phyloP scores from a whole-genome alignment of 2,329 filamentous ascomycete genomes.

The Pyrenophora teres region DNA sequence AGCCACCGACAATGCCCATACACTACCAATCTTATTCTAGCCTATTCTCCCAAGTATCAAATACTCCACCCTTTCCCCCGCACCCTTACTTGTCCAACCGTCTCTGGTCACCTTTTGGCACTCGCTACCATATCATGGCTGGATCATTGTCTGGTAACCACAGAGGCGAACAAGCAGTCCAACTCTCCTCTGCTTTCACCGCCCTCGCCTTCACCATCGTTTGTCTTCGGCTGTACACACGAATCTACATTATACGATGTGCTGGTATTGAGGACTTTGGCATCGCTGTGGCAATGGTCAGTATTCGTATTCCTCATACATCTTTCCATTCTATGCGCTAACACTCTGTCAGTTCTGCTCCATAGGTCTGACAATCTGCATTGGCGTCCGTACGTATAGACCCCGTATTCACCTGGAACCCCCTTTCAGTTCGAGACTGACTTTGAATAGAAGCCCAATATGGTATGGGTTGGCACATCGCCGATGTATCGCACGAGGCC shows the following conservation, averaged over 20 bases:
- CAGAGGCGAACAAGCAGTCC: conserved; percentile 30
- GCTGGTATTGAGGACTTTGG: conserved; percentile 37
- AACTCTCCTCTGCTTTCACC: conserved; percentile 34
- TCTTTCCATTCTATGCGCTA: background rate
- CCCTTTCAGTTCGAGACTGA: conserved; percentile 12
- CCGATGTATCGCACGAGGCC: conserved; percentile 17
- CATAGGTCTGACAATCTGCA: conserved; percentile 34
- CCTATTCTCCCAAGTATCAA: conserved; percentile 2
- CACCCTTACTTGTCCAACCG: background rate
- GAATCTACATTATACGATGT: conserved; percentile 36
- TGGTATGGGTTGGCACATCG: conserved; percentile 37
- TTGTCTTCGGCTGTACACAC: conserved; percentile 36
- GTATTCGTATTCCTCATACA: background rate
- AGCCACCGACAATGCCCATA: conserved; percentile 5
- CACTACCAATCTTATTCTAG: conserved; percentile 3
- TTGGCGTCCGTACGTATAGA: conserved; percentile 34
- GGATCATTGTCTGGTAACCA: conserved; percentile 20
- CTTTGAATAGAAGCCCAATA: conserved; percentile 29
- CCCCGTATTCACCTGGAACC: background rate
- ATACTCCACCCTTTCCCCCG: conserved; percentile 9
- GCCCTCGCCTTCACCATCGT: conserved; percentile 29
- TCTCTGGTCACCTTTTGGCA: conserved; percentile 1
- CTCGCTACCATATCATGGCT: conserved; percentile 8
- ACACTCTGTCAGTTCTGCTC: conserved; percentile 19
- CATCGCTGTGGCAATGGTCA: conserved; percentile 35